Base-by-base conservation (phyloP, 805 yeast species). In the Cyberlindnera nakhonratchasimensis region DNA sequence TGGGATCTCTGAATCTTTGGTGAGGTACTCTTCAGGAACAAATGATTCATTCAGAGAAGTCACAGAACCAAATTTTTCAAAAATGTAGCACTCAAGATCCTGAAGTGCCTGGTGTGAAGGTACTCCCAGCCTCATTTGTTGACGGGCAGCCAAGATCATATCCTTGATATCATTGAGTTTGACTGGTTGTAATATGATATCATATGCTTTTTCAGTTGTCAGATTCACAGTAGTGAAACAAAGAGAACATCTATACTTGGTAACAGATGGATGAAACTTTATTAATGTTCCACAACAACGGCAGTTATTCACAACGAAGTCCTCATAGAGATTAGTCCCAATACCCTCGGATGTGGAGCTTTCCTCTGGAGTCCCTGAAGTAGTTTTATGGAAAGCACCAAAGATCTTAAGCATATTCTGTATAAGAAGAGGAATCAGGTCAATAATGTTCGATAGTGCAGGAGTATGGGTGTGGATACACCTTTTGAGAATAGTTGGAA, bases 1-100 rank as follows among this genome's bases (percentile, higher is more conserved):
- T 6, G 78, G 68, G 5, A 36, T 30, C 19, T 13, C 25, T 3
- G 30, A 32, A 13, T 10, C 13, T 23, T 8, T 17, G 19, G 4
- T 23, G 23, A 4, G 24, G 18, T 29, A 17, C n/a, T 16, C 50
- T 9, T 11, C n/a, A 55, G 48, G 64, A 43, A 29, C 36, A 61
- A 86, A 87, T 0, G 91, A 80, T 12, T 59, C 53, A 53, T 81
- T 81, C 33, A 86, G 54, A 6, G 71, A 59, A 1, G 58, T 53
- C 16, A 65, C 64, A 6, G 73, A 67, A n/a, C 71, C 66, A 51
- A 85, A 85, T 0, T 75, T 63, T 0, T 54, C 51, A 21, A 59
- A 59, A 9, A 86, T 53, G 40, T 73, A 70, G 2, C 56, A 60
- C 31, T 77, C 79, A 18, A 85, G 62, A 0, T 83, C 79, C 34